A percentile compares a stretch with the other conserved stretches of the same genome.
phyloP scores from a whole-genome alignment of 2,329 filamentous ascomycete species.

The Colletotrichum lupini region DNA sequence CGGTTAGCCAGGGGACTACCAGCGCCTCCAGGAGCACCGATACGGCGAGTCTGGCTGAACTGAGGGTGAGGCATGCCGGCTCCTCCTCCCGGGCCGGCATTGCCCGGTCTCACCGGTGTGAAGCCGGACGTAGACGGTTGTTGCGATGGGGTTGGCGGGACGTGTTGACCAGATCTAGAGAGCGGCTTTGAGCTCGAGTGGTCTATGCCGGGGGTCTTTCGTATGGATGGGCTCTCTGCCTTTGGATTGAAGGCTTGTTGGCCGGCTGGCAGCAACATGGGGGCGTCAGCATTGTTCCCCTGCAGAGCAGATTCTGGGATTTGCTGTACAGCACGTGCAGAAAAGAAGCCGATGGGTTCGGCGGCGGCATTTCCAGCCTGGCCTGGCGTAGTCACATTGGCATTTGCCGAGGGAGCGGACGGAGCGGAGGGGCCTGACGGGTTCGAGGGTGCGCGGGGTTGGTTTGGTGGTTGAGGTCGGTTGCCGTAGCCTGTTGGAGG shows the following conservation, averaged over 20 bases:
- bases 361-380: conserved; percentile 39
- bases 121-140: conserved; percentile 34
- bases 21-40: conserved; percentile 66
- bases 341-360: conserved; percentile 74
- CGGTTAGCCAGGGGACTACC: conserved; percentile 70
- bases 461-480: conserved; percentile 37
- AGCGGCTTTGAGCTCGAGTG: conserved; percentile 82
- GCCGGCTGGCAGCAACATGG: conserved; percentile 50
- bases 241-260: conserved; percentile 77
- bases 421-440: conserved; percentile 32
- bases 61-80: conserved; percentile 62
- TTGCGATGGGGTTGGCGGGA: conserved; percentile 51
- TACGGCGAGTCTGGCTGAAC: conserved; percentile 65
- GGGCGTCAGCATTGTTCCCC: conserved; percentile 52
- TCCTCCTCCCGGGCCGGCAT: conserved; percentile 2
- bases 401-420: conserved; percentile 21
- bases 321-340: conserved; percentile 72
- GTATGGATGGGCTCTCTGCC: conserved; percentile 84
- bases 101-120: conserved; percentile 29
- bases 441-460: conserved; percentile 36
- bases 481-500: conserved; percentile 38
- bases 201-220: conserved; percentile 89
- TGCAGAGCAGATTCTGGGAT: conserved; percentile 57
- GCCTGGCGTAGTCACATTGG: conserved; percentile 38
- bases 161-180: conserved; percentile 65